Base-by-base conservation (phyloP, 352 stramenopile genomes). In the Phytophthora gonapodyides region DNA sequence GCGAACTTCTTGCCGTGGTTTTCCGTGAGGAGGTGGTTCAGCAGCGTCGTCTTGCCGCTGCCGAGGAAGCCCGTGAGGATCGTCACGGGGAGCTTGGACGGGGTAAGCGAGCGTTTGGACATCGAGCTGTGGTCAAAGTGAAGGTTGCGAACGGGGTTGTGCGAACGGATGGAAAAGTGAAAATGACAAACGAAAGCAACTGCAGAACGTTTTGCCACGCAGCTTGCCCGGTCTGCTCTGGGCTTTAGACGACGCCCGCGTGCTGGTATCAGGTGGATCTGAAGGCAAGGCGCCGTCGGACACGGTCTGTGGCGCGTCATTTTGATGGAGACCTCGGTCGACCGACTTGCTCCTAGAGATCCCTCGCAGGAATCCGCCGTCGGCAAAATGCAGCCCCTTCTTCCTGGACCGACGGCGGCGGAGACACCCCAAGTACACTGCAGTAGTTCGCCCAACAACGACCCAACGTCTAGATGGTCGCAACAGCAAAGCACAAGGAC, bases 21-120 rank as follows among this genome's bases (percentile, higher is more conserved):
- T 57, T 93, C 85, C 3, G 78, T 85, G 5, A 99, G 67, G 30
- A 99, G 90, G 51, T 98, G 81, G 67, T 98, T 97, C n/a, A 99
- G 71, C 7, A 99, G 67, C 2, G 94, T 98, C 12, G 96, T 98
- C 70, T 99, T 98, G 19, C 96, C 94, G 36, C 76, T 93, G 16
- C 93, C 93, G 8, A 98, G 72, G 67, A 97, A 98, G 7, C 93
- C 95, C 43, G 94, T 98, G 57, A 98, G 63, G 41, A 98, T 91
- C 13, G 90, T 97, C 4, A 98, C 87, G 12, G 92, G 89, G 3
- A 90, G 59, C 40, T 79, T 79, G 11, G 54, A 65, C 36, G 64
- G 47, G 37, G 56, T 49, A 19, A 72, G 15, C 0, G 60, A 67
- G 9, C 71, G 67, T 48, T 79, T 79, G 43, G 60, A 64, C 71